phyloP scores from a whole-genome alignment of 75 land plant species.

The Pinus albicaulis region DNA sequence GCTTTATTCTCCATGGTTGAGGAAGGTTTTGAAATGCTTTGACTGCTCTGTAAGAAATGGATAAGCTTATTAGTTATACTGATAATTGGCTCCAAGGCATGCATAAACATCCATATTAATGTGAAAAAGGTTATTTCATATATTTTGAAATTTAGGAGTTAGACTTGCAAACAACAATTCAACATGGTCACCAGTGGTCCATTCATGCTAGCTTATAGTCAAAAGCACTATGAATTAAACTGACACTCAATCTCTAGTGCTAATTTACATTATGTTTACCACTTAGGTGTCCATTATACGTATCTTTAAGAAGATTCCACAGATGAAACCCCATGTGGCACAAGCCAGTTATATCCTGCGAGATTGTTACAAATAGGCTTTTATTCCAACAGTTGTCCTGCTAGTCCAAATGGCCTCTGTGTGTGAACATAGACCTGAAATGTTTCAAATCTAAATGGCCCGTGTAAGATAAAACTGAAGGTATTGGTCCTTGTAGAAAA shows the following conservation, averaged over 20 bases:
- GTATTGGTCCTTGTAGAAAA: too few relatives aligned
- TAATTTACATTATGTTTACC: too few relatives aligned
- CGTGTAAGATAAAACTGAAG: too few relatives aligned
- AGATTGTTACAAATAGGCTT: too few relatives aligned
- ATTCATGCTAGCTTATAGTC: background rate
- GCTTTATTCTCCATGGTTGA: conserved; percentile 6
- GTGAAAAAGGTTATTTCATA: background rate
- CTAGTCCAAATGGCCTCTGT: too few relatives aligned
- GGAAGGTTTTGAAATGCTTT: conserved; percentile 6
- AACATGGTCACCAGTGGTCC: background rate
- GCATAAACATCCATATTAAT: conserved; percentile 3
- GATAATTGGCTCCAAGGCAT: background rate
- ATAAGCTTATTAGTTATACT: background rate
- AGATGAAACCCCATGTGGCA: too few relatives aligned
- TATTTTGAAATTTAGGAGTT: background rate
- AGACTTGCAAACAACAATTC: background rate
- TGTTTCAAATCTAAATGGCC: too few relatives aligned
- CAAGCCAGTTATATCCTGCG: too few relatives aligned
- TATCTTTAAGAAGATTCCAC: too few relatives aligned
- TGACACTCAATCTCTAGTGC: background rate
- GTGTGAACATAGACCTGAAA: too few relatives aligned
- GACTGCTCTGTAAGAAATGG: conserved; percentile 1
- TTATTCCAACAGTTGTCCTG: too few relatives aligned
- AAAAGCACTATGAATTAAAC: background rate
- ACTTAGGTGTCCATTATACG: too few relatives aligned